phyloP scores from a whole-genome alignment of 2,329 filamentous ascomycete species.

The Colletotrichum tofieldiae region DNA sequence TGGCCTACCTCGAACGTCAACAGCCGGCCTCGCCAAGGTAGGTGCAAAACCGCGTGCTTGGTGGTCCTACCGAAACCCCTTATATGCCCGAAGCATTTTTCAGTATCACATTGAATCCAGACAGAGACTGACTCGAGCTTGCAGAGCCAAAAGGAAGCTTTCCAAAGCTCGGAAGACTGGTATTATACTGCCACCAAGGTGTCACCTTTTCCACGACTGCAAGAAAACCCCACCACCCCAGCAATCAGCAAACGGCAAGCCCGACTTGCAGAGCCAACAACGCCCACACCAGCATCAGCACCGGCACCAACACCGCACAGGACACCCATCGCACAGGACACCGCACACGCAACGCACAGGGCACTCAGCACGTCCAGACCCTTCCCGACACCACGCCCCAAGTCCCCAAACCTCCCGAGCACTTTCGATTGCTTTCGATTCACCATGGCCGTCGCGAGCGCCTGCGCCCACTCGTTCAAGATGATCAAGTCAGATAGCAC shows the following conservation, averaged over 20 bases:
- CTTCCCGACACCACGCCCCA: neutral
- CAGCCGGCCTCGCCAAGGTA: conserved; percentile 18
- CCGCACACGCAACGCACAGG: conserved; percentile 20
- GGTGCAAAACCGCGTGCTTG: neutral
- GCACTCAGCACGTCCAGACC: conserved; percentile 2
- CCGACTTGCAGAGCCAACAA: neutral
- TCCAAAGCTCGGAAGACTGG: neutral
- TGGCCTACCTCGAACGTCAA: neutral
- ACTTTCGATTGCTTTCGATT: conserved; percentile 32
- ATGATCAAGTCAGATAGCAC: conserved; percentile 79
- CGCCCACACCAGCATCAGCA: neutral
- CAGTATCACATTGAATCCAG: neutral
- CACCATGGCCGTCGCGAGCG: conserved; percentile 68
- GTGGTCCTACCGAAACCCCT: neutral
- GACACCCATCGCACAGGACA: neutral
- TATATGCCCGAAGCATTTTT: conserved; percentile 18
- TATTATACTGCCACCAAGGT: neutral
- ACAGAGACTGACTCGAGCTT: conserved; percentile 12
- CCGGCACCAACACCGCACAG: neutral
- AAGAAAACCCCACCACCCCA: neutral
- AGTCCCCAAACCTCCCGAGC: neutral
- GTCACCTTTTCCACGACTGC: neutral
- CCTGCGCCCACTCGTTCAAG: conserved; percentile 75
- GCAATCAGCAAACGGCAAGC: neutral
- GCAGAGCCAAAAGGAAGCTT: neutral